A percentile compares a stretch with the other conserved stretches of the same genome.
Evolutionary conservation across 306 rosid species (phyloP).

Genomic region (Quercus mongolica): DNA sequence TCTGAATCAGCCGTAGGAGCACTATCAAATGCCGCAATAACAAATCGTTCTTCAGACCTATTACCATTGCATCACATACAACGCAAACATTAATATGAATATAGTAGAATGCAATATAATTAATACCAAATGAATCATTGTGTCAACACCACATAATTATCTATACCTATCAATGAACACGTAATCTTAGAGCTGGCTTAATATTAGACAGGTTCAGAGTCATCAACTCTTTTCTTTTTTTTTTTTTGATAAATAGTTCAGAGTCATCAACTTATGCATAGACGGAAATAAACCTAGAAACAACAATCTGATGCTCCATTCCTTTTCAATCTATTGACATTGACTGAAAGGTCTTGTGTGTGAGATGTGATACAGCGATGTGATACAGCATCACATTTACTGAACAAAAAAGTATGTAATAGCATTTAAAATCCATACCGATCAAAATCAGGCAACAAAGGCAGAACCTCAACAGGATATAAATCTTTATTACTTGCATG

Average conservation of each 20-base stretch:
- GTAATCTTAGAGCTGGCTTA: not conserved
- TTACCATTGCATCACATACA: constrained; percentile 23
- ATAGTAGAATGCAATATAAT: not conserved
- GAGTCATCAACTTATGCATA: too few species aligned
- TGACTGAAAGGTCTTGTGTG: not conserved
- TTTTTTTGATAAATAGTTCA: too few species aligned
- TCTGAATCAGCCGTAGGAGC: constrained; percentile 96
- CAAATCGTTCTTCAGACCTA: constrained; percentile 75
- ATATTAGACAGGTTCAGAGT: too few species aligned
- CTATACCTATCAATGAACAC: not conserved
- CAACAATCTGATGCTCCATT: not conserved
- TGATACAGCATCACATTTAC: not conserved
- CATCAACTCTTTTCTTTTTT: too few species aligned
- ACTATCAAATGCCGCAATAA: constrained; percentile 79
- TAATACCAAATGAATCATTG: not conserved
- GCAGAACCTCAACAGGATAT: constrained; percentile 91
- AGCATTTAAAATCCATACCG: constrained; percentile 45
- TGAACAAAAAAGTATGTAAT: not conserved
- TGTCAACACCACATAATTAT: not conserved
- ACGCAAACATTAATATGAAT: constrained; percentile 15
- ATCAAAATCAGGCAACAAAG: constrained; percentile 83
- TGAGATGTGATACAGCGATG: not conserved
- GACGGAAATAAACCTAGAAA: not conserved
- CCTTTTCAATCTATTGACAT: not conserved
- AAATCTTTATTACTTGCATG: constrained; percentile 86